Base-by-base conservation (phyloP, 805 yeast species). In the Dipodascus albidus region DNA sequence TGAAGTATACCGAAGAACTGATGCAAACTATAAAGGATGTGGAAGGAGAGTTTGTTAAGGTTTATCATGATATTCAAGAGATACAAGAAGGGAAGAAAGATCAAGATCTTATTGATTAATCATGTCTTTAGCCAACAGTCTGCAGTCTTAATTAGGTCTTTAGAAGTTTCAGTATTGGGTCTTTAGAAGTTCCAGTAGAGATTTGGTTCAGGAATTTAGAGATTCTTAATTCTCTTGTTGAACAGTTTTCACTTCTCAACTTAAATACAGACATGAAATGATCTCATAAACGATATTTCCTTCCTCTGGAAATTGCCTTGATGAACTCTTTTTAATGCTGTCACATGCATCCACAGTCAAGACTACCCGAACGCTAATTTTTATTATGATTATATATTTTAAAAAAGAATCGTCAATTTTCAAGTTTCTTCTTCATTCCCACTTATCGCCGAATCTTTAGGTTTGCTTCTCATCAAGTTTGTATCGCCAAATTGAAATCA, bases 11-110 rank as follows among this genome's bases (percentile, higher is more conserved):
- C 23, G 63, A 54, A 19, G 59, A 58, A 51, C 53, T 67, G 42
- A 20, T 54, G n/a, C 51, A 50, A 17, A 50, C 57, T 23, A 59
- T 64, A 41, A 58, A 61, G 15, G 41, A 48, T 6, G 65, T 61
- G 50, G 64, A 61, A 22, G 51, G 49, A 23, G 60, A 58, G 31
- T 67, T 69, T 38, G 55, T 53, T 21, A 21, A 50, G 24, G 58
- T 52, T 9, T 54, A 44, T 44, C 52, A 53, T 17, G 54, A 58
- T 52, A 53, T 59, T 14, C 58, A 61, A 24, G 51, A 48, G 23
- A 53, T 59, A 20, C 52, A 59, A 44, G 51, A 47, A 48, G 47
- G 24, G 4, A 23, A 47, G 22, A 9, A 22, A 15, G 49, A 47
- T 17, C 11, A 47, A 9, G 31, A 22, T 6, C 49, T 47, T 27